phyloP scores from a whole-genome alignment of 371 early-diverging fungal genomes.

The Syncephalastrum monosporum region DNA sequence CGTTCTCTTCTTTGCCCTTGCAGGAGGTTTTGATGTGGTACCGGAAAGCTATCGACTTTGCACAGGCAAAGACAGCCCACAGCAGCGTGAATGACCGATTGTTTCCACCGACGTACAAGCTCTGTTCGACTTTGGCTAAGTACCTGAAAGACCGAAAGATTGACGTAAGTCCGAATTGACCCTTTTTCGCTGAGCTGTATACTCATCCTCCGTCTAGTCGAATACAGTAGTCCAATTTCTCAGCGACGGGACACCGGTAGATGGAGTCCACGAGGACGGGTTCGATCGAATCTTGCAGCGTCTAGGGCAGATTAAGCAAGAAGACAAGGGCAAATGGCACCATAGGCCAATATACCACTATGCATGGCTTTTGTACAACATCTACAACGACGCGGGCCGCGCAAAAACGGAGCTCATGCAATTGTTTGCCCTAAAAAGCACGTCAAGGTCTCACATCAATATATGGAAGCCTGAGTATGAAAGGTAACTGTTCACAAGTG shows the following conservation, averaged over 20 bases:
- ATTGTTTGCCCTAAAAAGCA: slow-evolving; percentile 56
- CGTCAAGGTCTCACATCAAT: slow-evolving; percentile 50
- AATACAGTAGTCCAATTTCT: background rate
- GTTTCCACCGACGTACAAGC: slow-evolving; percentile 57
- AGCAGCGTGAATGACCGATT: slow-evolving; percentile 53
- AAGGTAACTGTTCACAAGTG: slow-evolving; percentile 32
- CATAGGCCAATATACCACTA: slow-evolving; percentile 68
- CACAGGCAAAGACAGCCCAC: slow-evolving; percentile 42
- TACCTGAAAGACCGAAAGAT: slow-evolving; percentile 43
- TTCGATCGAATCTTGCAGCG: slow-evolving; percentile 48
- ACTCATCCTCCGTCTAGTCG: background rate
- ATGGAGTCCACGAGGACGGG: slow-evolving; percentile 17
- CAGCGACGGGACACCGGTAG: background rate
- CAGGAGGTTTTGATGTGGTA: slow-evolving; percentile 49
- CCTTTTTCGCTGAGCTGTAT: background rate
- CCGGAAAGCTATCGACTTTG: slow-evolving; percentile 36
- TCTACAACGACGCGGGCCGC: slow-evolving; percentile 51
- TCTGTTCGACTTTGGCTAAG: slow-evolving; percentile 59
- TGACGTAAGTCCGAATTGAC: slow-evolving; percentile 23
- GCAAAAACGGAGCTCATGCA: slow-evolving; percentile 60
- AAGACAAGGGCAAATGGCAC: slow-evolving; percentile 66
- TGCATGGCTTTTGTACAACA: slow-evolving; percentile 61
- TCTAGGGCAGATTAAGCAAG: slow-evolving; percentile 42
- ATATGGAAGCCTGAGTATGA: slow-evolving; percentile 78
- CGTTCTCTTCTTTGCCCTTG: background rate